Evolutionary conservation across 2,329 filamentous ascomycete genomes (phyloP), one percentile per base, ranked within the genome.

Genomic region (Fusarium annulatum): DNA sequence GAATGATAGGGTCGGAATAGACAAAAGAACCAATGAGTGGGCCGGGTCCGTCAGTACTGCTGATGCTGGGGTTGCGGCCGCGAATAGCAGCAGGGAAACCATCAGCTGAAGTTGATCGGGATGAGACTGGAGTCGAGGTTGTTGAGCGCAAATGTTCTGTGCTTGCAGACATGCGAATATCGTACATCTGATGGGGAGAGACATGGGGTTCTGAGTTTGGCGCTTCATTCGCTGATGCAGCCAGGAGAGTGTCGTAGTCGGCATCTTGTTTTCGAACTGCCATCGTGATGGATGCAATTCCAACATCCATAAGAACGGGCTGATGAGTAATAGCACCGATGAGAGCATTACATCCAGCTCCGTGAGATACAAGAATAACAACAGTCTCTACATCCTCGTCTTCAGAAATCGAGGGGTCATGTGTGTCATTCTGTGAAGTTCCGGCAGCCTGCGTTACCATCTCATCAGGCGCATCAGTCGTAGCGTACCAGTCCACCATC

Each of bases 301-400:
- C 92, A 21, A 98, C 93, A 79, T 98, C 95, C 78, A 97, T 90
- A 19, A 99, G 87, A 0, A 97, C 95, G 0, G 96, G 96, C 78
- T 97, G 93, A 68, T 96, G 93, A 1, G 95, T 97, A 73, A 99
- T 89, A 33, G 95, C 95, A 18, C 96, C 95, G 71, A 99, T 95
- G 49, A 99, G 84, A 5, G 96, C 96, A 83, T 99, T 99, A 83
- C 96, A 97, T 43, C 96, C 96, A 19, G 96, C 96, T 30, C 96
- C 96, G 79, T 99, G 96, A 1, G 96, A 97, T 28, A 99, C 93
- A 12, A 99, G 84, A 45, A 99, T 87, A 21, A 99, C 85, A 3
- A 98, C 91, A 3, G 95, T 89, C 76, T 97, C 93, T 2, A 90
- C 87, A 39, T 91, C 87, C 28, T 91, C 89, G 19, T 93, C 89